Percentiles rank a stretch among this genome's conserved stretches.
phyloP scores from a whole-genome alignment of 2,329 filamentous ascomycete genomes.

The Lachnellula suecica region DNA sequence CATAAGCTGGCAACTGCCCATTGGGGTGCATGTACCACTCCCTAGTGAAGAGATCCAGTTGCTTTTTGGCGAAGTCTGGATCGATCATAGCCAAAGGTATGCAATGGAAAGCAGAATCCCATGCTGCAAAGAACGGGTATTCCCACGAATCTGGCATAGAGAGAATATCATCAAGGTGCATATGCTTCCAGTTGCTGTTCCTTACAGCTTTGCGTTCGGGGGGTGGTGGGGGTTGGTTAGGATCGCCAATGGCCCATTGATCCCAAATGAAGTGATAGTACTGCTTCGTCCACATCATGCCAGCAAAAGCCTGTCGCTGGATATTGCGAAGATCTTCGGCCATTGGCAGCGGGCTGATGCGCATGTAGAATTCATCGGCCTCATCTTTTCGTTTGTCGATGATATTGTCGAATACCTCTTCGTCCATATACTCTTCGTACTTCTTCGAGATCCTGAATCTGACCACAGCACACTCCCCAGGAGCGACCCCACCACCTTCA shows the following conservation, averaged over 20 bases:
- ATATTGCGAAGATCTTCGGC: slow-evolving; percentile 91
- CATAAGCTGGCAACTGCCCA: slow-evolving; percentile 86
- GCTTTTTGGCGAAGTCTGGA: slow-evolving; percentile 96
- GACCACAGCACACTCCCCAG: slow-evolving; percentile 92
- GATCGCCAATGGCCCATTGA: slow-evolving; percentile 95
- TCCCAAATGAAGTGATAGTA: slow-evolving; percentile 98
- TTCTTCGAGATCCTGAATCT: slow-evolving; percentile 84
- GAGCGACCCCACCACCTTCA: slow-evolving; percentile 80
- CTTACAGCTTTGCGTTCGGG: slow-evolving; percentile 75
- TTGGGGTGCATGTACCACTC: slow-evolving; percentile 99
- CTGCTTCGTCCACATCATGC: slow-evolving; percentile 99
- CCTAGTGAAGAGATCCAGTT: slow-evolving; percentile 90
- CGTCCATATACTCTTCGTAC: slow-evolving; percentile 77
- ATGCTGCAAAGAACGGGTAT: slow-evolving; percentile 96
- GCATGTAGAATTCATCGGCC: slow-evolving; percentile 93
- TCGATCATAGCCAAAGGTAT: slow-evolving; percentile 97
- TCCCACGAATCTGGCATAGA: slow-evolving; percentile 99
- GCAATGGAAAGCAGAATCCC: slow-evolving; percentile 96
- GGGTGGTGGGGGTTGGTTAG: slow-evolving; percentile 82
- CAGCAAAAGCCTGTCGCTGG: slow-evolving; percentile 88
- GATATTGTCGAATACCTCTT: slow-evolving; percentile 88
- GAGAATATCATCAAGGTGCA: slow-evolving; percentile 90
- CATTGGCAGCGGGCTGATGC: slow-evolving; percentile 91
- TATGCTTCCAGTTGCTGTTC: slow-evolving; percentile 90
- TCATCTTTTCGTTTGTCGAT: slow-evolving; percentile 85